Conservation (phyloP, 2,329 filamentous ascomycete species). For the Podosphaera aphanis region DNA sequence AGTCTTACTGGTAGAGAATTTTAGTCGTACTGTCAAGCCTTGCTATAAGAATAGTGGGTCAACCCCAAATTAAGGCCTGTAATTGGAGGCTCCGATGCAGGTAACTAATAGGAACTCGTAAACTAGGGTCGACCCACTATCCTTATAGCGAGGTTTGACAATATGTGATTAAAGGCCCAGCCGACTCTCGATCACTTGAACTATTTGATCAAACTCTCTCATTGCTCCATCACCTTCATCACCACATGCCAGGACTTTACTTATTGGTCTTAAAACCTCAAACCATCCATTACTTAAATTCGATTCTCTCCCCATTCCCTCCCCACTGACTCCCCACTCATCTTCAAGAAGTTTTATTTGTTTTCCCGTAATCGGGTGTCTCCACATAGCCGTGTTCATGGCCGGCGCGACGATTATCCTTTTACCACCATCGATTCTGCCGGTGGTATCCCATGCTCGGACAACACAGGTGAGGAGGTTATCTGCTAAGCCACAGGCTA, state of each 20-base stretch:
- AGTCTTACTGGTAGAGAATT: too few relatives aligned
- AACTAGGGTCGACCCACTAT: too few relatives aligned
- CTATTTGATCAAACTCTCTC: conserved; percentile 59
- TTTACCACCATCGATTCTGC: conserved; percentile 3
- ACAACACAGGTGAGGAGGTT: conserved; percentile 51
- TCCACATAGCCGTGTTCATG: conserved; percentile 92
- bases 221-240: conserved; percentile 67
- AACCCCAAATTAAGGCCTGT: too few relatives aligned
- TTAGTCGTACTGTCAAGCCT: too few relatives aligned
- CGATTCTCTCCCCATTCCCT: conserved; percentile 45
- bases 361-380: conserved; percentile 53
- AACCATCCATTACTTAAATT: conserved; percentile 39
- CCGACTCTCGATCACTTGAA: conserved; percentile 33
- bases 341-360: conserved; percentile 47
- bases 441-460: conserved; percentile 59
- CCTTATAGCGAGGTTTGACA: too few relatives aligned
- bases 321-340: conserved; percentile 44
- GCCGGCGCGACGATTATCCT: conserved; percentile 51
- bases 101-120: too few relatives aligned
- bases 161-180: conserved; percentile 11
- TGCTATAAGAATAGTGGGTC: too few relatives aligned
- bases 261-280: conserved; percentile 46
- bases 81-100: too few relatives aligned
- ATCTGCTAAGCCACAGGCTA: conserved; percentile 55
- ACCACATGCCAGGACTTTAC: conserved; percentile 64